phyloP scores from a whole-genome alignment of 176 grass and related monocot species.

The Coix lacrymajobi region DNA sequence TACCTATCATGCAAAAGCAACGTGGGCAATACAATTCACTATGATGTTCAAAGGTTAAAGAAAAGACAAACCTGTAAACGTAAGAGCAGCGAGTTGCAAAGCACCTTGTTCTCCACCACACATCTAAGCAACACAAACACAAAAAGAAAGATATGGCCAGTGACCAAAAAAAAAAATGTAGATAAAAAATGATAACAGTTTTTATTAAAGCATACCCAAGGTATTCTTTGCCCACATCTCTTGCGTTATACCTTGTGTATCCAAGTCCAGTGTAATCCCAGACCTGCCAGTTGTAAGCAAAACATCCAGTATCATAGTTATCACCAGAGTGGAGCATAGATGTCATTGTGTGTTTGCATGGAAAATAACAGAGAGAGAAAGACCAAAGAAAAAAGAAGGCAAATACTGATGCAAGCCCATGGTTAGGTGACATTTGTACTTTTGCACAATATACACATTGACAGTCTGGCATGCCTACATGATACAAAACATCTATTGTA shows the following conservation, averaged over 20 bases:
- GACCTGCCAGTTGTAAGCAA: conserved; percentile 43
- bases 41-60: not conserved
- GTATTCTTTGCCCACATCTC: conserved; percentile 81
- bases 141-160: not conserved
- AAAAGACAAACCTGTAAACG: conserved; percentile 61
- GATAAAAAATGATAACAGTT: not conserved
- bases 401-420: not conserved
- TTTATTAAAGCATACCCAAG: conserved; percentile 65
- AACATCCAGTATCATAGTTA: not conserved
- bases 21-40: not conserved
- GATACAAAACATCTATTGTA: not conserved
- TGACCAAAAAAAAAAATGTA: not conserved
- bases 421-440: not conserved
- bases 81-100: conserved; percentile 83
- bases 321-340: not conserved
- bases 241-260: conserved; percentile 85
- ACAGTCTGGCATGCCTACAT: not conserved
- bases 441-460: not conserved
- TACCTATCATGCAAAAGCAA: not conserved
- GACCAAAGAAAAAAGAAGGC: not conserved
- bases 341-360: not conserved
- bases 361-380: not conserved
- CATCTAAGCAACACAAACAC: conserved; percentile 48
- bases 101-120: conserved; percentile 98
- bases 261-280: conserved; percentile 99